These are phyloP conservation scores for Cardamine resedifolia DNA, from an alignment of 345 rosid genomes.

Conservation along the genomic window DNA sequence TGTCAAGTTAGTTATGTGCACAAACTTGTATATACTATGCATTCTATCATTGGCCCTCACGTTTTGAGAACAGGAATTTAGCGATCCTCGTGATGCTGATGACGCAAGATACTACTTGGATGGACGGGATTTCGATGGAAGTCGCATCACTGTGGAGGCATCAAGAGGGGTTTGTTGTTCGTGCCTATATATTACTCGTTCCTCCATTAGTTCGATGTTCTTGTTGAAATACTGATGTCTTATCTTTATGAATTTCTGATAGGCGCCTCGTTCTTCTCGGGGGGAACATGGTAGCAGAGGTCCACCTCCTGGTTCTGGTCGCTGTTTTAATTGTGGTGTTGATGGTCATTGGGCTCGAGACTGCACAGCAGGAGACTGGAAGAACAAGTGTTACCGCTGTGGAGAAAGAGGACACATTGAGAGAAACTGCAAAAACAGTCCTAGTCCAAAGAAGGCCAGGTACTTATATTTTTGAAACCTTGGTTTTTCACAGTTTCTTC, in stretches of 20 bases:
- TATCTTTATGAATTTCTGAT: not conserved
- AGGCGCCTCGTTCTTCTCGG: constrained; percentile 89
- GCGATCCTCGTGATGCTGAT: constrained; percentile 94
- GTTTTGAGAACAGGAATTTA: constrained; percentile 70
- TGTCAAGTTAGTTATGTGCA: not conserved
- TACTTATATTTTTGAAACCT: constrained; percentile 2
- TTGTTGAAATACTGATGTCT: not conserved
- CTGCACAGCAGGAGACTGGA: constrained; percentile 97
- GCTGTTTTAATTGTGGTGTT: constrained; percentile 93
- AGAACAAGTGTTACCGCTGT: constrained; percentile 94
- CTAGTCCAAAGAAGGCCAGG: constrained; percentile 67
- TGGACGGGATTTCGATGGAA: constrained; percentile 82
- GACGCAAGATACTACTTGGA: constrained; percentile 83
- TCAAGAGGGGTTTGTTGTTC: constrained; percentile 69
- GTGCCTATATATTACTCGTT: not conserved
- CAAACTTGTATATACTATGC: constrained; percentile 20
- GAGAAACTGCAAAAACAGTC: constrained; percentile 86
- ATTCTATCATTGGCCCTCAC: not conserved
- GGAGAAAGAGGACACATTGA: constrained; percentile 97
- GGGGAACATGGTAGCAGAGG: constrained; percentile 64
- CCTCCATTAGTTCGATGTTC: not conserved
- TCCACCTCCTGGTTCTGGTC: constrained; percentile 95
- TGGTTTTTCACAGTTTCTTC: not conserved
- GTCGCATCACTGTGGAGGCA: constrained; percentile 87
- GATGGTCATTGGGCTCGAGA: constrained; percentile 99